phyloP scores from a whole-genome alignment of 805 yeast species.

The Saccharomycopsis schoenii region DNA sequence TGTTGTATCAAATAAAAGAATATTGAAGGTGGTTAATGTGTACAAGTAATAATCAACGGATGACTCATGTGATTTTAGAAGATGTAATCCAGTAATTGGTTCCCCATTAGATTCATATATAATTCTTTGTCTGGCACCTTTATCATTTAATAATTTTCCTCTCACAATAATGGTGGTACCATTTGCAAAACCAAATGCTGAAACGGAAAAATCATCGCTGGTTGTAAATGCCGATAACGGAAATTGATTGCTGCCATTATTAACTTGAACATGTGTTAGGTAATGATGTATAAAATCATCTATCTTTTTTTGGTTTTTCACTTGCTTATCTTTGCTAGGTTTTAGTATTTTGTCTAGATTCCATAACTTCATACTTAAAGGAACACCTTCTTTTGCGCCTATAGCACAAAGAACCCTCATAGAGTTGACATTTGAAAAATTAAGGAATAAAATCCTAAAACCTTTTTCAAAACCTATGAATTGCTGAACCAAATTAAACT shows the following conservation, averaged over 20 bases:
- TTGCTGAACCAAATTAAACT: slow-evolving; percentile 35
- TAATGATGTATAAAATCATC: slow-evolving; percentile 37
- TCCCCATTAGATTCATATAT: slow-evolving; percentile 60
- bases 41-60: slow-evolving; percentile 33
- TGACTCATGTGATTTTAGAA: slow-evolving; percentile 27
- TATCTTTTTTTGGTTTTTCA: slow-evolving; percentile 23
- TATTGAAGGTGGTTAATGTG: slow-evolving; percentile 64
- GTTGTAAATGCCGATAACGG: slow-evolving; percentile 56
- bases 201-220: slow-evolving; percentile 45
- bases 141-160: slow-evolving; percentile 80
- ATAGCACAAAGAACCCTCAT: slow-evolving; percentile 51
- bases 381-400: slow-evolving; percentile 66
- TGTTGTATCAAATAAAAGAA: slow-evolving; percentile 62
- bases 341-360: slow-evolving; percentile 42
- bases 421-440: slow-evolving; percentile 32
- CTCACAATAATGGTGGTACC: slow-evolving; percentile 75
- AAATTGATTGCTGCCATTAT: slow-evolving; percentile 65
- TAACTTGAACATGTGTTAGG: slow-evolving; percentile 45
- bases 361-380: slow-evolving; percentile 65
- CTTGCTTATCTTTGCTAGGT: slow-evolving; percentile 23
- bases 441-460: slow-evolving; percentile 51
- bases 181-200: slow-evolving; percentile 73
- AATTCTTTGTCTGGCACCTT: slow-evolving; percentile 81
- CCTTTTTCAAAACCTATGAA: slow-evolving; percentile 60
- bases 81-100: slow-evolving; percentile 70